These are phyloP conservation scores for Scedosporium dehoogii DNA, from an alignment of 2,329 filamentous ascomycete species.

Conservation along the genomic window DNA sequence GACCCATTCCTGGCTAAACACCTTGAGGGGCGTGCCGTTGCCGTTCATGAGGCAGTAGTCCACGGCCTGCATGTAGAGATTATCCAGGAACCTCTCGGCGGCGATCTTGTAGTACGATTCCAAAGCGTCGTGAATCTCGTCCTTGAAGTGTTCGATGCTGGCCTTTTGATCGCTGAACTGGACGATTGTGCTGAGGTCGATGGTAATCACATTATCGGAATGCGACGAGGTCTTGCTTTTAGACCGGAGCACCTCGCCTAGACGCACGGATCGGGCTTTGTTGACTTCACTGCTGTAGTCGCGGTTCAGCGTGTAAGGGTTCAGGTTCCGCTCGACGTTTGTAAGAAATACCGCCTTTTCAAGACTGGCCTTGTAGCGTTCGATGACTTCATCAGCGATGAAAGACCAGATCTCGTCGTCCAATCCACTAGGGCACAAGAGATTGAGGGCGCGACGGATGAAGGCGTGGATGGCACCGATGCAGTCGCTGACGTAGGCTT, in stretches of 20 bases:
- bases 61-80: slow-evolving; percentile 21
- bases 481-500: slow-evolving; percentile 17
- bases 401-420: slow-evolving; percentile 13
- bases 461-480: slow-evolving; percentile 20
- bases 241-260: not conserved
- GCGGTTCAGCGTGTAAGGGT: slow-evolving; percentile 20
- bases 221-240: not conserved
- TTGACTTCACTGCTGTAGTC: not conserved
- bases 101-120: slow-evolving; percentile 23
- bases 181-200: not conserved
- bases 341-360: slow-evolving; percentile 16
- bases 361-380: slow-evolving; percentile 15
- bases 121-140: slow-evolving; percentile 22
- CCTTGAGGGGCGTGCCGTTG: slow-evolving; percentile 14
- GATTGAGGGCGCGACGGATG: slow-evolving; percentile 12
- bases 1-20: slow-evolving; percentile 22
- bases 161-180: not conserved
- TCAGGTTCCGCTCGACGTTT: slow-evolving; percentile 16
- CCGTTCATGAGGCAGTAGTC: slow-evolving; percentile 17
- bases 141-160: slow-evolving; percentile 12
- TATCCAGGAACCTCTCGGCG: slow-evolving; percentile 23
- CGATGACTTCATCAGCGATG: slow-evolving; percentile 13
- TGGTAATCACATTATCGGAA: not conserved
- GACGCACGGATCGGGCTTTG: not conserved
- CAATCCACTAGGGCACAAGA: slow-evolving; percentile 13